phyloP scores from a whole-genome alignment of 305 asterid species.

The Coffea humblotiana region DNA sequence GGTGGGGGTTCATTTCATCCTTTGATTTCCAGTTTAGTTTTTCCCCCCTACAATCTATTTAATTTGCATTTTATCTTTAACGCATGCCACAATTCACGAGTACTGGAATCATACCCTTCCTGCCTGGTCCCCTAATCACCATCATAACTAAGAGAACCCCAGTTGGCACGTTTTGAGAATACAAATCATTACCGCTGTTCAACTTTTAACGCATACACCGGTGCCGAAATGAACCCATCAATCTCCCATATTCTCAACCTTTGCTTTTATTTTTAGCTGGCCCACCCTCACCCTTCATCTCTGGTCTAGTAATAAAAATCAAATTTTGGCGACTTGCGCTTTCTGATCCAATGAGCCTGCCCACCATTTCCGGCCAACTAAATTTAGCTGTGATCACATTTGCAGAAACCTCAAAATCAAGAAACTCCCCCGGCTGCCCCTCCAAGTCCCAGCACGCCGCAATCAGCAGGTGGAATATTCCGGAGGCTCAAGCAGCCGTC shows the following conservation, averaged over 20 bases:
- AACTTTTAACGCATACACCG: background rate
- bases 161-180: background rate
- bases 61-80: background rate
- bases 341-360: no score
- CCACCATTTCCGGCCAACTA: background rate
- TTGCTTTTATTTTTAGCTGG: background rate
- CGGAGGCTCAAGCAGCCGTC: slow-evolving; percentile 26
- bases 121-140: background rate
- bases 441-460: slow-evolving; percentile 28
- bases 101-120: background rate
- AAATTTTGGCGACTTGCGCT: no score
- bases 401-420: slow-evolving; percentile 17
- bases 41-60: background rate
- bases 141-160: background rate
- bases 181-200: background rate
- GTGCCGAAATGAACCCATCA: background rate
- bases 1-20: background rate
- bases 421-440: slow-evolving; percentile 14
- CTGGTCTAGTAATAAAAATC: no score
- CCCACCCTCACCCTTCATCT: background rate
- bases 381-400: background rate
- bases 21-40: background rate
- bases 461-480: slow-evolving; percentile 29
- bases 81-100: background rate
- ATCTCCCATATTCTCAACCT: background rate